phyloP scores from a whole-genome alignment of 2,329 filamentous ascomycete species.

The Clarireedia hainanense region DNA sequence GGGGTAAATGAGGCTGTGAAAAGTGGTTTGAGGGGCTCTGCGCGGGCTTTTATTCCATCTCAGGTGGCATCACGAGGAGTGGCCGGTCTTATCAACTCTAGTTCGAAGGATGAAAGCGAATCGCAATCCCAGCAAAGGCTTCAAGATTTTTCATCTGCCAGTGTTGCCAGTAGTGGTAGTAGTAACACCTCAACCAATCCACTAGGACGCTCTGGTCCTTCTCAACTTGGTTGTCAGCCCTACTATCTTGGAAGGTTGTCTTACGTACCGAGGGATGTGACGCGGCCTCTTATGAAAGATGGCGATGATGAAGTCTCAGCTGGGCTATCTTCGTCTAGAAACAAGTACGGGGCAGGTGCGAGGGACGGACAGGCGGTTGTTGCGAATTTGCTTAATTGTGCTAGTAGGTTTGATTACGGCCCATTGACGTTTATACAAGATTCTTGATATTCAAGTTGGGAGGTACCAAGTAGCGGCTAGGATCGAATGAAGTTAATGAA shows the following conservation, averaged over 20 bases:
- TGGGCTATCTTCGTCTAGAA: not conserved
- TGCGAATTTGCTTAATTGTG: not conserved
- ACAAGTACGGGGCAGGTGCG: not conserved
- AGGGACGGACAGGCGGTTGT: not conserved
- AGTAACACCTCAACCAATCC: not conserved
- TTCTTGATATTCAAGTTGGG: too few species aligned
- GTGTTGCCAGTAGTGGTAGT: not conserved
- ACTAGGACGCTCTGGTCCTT: not conserved
- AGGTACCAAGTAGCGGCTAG: too few species aligned
- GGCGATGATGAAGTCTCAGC: not conserved
- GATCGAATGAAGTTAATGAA: too few species aligned
- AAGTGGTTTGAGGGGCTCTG: not conserved
- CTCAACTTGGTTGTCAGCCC: not conserved
- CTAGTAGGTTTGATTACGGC: not conserved
- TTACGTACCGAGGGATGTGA: not conserved
- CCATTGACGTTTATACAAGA: not conserved
- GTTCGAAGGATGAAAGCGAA: not conserved
- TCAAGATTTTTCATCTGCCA: not conserved
- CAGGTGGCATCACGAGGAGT: not conserved
- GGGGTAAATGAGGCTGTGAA: not conserved
- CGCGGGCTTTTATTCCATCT: not conserved
- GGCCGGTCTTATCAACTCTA: not conserved
- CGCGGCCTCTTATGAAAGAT: not conserved
- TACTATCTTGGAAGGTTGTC: slow-evolving; percentile 4
- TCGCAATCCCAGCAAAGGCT: not conserved